phyloP scores from a whole-genome alignment of 768 basidiomycete species.

The Suillus occidentalis region DNA sequence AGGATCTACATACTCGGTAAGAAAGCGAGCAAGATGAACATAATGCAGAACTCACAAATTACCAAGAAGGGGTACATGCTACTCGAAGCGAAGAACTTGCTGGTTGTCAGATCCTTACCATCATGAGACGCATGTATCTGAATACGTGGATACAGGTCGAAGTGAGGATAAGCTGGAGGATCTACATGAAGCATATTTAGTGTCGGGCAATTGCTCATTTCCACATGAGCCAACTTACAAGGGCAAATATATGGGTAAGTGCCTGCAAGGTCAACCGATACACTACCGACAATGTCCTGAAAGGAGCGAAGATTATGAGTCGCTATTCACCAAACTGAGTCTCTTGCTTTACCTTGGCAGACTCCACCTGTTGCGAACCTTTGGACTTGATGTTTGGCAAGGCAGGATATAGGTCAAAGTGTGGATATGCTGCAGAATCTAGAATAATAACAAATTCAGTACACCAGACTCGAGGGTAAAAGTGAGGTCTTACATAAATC shows the following conservation, averaged over 20 bases:
- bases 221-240: conserved; percentile 7
- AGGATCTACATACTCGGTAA: conserved; percentile 4
- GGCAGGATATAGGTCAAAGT: conserved; percentile 26
- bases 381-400: conserved; percentile 3
- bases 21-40: background rate
- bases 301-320: background rate
- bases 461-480: background rate
- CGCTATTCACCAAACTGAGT: background rate
- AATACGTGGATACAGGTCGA: conserved; percentile 32
- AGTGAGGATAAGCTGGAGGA: conserved; percentile 29
- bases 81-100: conserved; percentile 1
- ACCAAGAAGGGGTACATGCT: conserved; percentile 16
- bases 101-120: background rate
- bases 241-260: conserved; percentile 6
- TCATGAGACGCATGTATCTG: background rate
- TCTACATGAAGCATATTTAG: conserved; percentile 12
- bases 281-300: background rate
- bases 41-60: conserved; percentile 13
- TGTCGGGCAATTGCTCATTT: background rate
- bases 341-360: background rate
- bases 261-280: conserved; percentile 5
- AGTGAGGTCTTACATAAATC: conserved; percentile 22
- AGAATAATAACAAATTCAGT: background rate
- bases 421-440: conserved; percentile 38
- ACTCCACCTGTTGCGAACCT: background rate